Base-by-base conservation (phyloP, 371 early-diverging fungal species). In the Syncephalastrum monosporum region DNA sequence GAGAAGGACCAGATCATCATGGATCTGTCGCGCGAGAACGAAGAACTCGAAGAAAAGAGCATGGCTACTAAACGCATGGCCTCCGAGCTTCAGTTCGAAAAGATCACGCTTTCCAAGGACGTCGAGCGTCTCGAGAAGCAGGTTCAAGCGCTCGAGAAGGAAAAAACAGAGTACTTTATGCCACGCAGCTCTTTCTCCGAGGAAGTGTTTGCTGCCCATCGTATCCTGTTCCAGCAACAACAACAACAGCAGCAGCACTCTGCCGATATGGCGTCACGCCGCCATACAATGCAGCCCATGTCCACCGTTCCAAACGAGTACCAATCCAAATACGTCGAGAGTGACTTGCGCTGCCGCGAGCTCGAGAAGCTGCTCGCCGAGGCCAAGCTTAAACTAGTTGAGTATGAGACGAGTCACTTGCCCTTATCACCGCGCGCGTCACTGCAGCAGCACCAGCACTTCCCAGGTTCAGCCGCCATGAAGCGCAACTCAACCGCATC, bases 281-380 rank as follows among this genome's bases (percentile, higher is more conserved):
- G 60, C 29, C 60, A 60, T 13, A 60, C 53, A 6, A 23, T 50
- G 14, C 60, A 60, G n/a, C 27, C 38, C 38, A 33, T 33, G 38
- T 33, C 38, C 10, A 21, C 29, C 7, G 16, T 16, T 23, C 42
- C 33, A n/a, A 61, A 60, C 17, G 59, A 57, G 19, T 75, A 72
- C 58, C 70, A 79, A 52, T 47, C 54, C 12, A 75, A 75, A 54
- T 75, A 69, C 17, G 63, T 74, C n/a, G 74, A 79, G 44, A 69
- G 72, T 12, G 79, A 79, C 41, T 53, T 75, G 27, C 70, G 74
- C 16, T 79, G 79, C 55, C 63, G 79, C n/a, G 79, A 79, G 24
- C 50, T 79, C 13, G 79, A 79, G 27, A 75, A 75, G 48, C 25
- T 79, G 14, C 47, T 79, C 42, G 79, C 79, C 8, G 79, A 79